A percentile compares a stretch with the other conserved stretches of the same genome.
These are phyloP conservation scores for Candida maesae DNA, from an alignment of 805 yeast species.

Conservation along the genomic window DNA sequence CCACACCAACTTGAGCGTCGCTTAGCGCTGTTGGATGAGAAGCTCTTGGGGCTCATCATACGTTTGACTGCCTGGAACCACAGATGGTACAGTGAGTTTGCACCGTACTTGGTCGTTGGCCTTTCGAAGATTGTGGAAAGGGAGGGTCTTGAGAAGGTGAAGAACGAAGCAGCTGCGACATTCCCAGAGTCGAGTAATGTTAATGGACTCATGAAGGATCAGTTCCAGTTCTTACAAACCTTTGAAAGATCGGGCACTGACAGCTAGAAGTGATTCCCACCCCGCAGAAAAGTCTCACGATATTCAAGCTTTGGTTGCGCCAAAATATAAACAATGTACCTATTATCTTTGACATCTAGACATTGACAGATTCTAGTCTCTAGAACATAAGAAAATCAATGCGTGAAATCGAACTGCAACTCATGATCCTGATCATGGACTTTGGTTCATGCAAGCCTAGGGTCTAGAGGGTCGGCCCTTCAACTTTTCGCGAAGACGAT, in stretches of 20 bases:
- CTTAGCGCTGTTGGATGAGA: slow-evolving; percentile 34
- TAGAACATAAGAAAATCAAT: too few species aligned
- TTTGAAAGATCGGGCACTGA: slow-evolving; percentile 15
- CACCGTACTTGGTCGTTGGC: slow-evolving; percentile 59
- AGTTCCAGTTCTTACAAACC: slow-evolving; percentile 41
- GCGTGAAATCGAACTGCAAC: too few species aligned
- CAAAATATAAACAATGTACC: too few species aligned
- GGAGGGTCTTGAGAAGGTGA: slow-evolving; percentile 76
- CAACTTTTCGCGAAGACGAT: neutral
- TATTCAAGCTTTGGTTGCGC: too few species aligned
- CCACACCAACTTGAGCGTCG: slow-evolving; percentile 31
- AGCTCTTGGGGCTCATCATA: slow-evolving; percentile 63
- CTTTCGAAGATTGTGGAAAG: slow-evolving; percentile 61
- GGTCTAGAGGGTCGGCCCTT: too few species aligned
- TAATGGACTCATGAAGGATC: slow-evolving; percentile 49
- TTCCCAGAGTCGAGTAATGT: slow-evolving; percentile 58
- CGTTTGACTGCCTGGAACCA: slow-evolving; percentile 95
- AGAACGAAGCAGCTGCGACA: slow-evolving; percentile 64
- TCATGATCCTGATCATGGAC: too few species aligned
- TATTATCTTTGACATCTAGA: too few species aligned
- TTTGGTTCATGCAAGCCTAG: too few species aligned
- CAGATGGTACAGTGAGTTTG: slow-evolving; percentile 93
- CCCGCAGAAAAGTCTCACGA: too few species aligned
- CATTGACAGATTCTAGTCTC: too few species aligned
- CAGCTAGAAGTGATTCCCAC: slow-evolving; percentile 2